Percentiles rank a stretch among this genome's conserved stretches.
Conservation (phyloP, 768 basidiomycete genomes). For the Boletus sensibilis region DNA sequence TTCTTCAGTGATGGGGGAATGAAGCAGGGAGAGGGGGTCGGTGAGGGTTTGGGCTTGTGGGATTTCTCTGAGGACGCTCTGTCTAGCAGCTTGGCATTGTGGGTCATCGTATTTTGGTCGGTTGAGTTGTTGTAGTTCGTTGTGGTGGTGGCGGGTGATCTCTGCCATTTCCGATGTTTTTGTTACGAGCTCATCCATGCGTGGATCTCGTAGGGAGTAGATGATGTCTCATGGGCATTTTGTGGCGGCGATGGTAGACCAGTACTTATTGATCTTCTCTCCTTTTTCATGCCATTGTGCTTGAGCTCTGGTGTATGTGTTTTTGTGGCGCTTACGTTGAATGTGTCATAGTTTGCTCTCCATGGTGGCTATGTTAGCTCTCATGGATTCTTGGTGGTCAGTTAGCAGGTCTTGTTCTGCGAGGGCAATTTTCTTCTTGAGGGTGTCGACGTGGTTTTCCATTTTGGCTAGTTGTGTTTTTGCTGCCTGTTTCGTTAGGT, state of each 20-base stretch:
- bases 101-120: neutral
- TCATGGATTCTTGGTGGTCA: no score
- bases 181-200: accelerated
- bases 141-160: conserved; percentile 15
- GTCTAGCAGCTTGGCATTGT: accelerated
- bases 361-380: no score
- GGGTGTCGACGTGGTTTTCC: neutral
- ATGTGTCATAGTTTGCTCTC: no score
- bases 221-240: conserved; percentile 18
- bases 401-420: no score
- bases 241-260: conserved; percentile 10
- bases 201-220: conserved; percentile 2
- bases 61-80: neutral
- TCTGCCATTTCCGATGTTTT: conserved; percentile 34
- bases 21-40: conserved; percentile 12
- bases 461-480: neutral
- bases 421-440: neutral
- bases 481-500: neutral
- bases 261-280: conserved; percentile 17
- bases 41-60: neutral
- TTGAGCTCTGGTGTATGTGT: neutral
- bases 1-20: conserved; percentile 17
- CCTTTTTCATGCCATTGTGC: neutral
- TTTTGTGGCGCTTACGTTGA: neutral
- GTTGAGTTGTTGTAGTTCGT: conserved; percentile 20